Base-by-base conservation (phyloP, 2,329 filamentous ascomycete species). In the Aspergillus pseudonomiae region DNA sequence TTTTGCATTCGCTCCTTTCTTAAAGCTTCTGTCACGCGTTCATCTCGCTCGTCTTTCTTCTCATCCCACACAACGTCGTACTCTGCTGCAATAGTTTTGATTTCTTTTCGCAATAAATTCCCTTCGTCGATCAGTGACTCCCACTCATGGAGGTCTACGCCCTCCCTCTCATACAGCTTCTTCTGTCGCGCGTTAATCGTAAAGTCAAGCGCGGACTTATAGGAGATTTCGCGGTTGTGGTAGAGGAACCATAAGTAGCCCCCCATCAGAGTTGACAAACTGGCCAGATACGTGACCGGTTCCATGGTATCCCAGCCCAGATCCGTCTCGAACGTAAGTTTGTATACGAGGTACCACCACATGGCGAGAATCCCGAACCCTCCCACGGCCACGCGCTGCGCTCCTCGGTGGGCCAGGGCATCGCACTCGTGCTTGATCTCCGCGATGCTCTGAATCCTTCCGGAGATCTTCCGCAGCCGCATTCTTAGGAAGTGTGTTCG, bases 161-260 rank as follows among this genome's bases (percentile, higher is more conserved):
- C 92, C 12, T 88, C 87, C 50, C 84, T 81, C 68, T 91, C 84
- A 75, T 97, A 97, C 12, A 97, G 81, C 59, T 89, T 87, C 60
- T 86, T 85, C 78, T 96, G 93, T 6, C 93, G 86, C 41, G 88
- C 85, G 43, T 88, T 92, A 43, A 97, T 91, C 7, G 94, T 97
- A 60, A 96, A 85, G 75, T 96, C 94, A 80, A 97, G 88, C 32
- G 94, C 93, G 2, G 90, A 90, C 69, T 91, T 89, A 81, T 97
- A 97, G 67, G 88, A 92, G 12, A 96, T 89, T 78, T 97, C 93
- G 24, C 91, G 88, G 79, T 94, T 96, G 81, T 97, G 92, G 79
- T 94, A 96, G 14, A 97, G 81, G 76, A 97, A 97, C 92, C 93
- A 97, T 60, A 96, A 83, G 73, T 97, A 97, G 68, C 93, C 94